Evolutionary conservation across 495 filamentous ascomycete species (phyloP).

Genomic region (Penicillium silybi): DNA sequence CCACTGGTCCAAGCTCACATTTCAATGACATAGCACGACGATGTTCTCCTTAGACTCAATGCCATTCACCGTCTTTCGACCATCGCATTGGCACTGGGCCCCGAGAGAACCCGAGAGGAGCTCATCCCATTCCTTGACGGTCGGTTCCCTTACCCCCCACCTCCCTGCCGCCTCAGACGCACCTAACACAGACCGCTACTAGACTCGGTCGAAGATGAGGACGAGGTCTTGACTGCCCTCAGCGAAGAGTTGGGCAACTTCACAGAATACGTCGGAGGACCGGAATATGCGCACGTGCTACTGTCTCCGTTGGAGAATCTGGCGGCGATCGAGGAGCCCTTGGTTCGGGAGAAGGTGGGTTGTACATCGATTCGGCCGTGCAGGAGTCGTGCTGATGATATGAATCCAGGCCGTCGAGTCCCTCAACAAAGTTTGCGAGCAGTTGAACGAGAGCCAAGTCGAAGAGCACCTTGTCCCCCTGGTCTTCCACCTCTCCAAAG

Average conservation of each 20-base stretch:
- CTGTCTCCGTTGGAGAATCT: conserved; percentile 96
- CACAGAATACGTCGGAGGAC: conserved; percentile 95
- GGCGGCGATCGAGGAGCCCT: conserved; percentile 94
- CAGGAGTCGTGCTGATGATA: conserved; percentile 13
- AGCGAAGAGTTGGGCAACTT: conserved; percentile 95
- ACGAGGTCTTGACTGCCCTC: conserved; percentile 93
- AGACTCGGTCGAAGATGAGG: conserved; percentile 99
- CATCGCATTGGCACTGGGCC: conserved; percentile 90
- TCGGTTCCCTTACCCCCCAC: conserved; percentile 40
- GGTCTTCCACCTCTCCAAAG: conserved; percentile 90
- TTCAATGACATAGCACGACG: conserved; percentile 70
- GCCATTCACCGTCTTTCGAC: conserved; percentile 97
- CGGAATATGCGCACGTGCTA: conserved; percentile 90
- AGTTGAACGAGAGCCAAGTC: conserved; percentile 85
- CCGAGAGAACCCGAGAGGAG: conserved; percentile 94
- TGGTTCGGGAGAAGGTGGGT: conserved; percentile 91
- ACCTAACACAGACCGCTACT: conserved; percentile 28
- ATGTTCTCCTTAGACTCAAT: conserved; percentile 95
- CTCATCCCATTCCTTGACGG: conserved; percentile 98
- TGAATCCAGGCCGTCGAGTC: conserved; percentile 84
- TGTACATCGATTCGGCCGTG: not conserved
- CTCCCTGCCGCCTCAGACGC: conserved; percentile 2
- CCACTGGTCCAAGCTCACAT: conserved; percentile 21
- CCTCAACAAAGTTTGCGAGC: conserved; percentile 94
- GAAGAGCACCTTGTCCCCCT: conserved; percentile 96